phyloP scores from a whole-genome alignment of 108 stramenopile species.

The Phaeodactylum tricornutum region DNA sequence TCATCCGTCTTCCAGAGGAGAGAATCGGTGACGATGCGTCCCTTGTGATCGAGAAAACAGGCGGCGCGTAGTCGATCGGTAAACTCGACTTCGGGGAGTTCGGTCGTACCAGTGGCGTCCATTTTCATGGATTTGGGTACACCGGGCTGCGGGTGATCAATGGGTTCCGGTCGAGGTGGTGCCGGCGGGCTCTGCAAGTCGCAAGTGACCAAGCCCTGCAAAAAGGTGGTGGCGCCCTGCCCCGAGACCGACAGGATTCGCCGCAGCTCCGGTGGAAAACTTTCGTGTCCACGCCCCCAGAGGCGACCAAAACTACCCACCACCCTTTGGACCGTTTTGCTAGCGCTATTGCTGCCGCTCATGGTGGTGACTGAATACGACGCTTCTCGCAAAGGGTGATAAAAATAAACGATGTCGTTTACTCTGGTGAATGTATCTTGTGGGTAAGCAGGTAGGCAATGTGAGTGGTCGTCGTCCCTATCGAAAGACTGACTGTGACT shows the following conservation, averaged over 20 bases:
- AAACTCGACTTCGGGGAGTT: slow-evolving; percentile 31
- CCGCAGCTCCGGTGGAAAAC: slow-evolving; percentile 28
- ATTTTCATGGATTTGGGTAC: background rate
- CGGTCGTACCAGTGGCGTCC: background rate
- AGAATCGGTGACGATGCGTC: slow-evolving; percentile 74
- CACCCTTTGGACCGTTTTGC: background rate
- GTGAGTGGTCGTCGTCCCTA: too few relatives aligned
- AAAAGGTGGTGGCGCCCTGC: slow-evolving; percentile 46
- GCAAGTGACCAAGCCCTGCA: slow-evolving; percentile 71
- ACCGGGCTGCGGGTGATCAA: background rate
- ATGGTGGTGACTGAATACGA: too few relatives aligned
- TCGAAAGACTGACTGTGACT: too few relatives aligned
- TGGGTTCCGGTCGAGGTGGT: slow-evolving; percentile 23
- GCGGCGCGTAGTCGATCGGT: slow-evolving; percentile 46
- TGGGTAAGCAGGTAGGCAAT: too few relatives aligned
- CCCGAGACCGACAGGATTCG: slow-evolving; percentile 74
- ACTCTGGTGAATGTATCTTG: too few relatives aligned
- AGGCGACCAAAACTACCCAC: slow-evolving; percentile 54
- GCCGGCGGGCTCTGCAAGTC: slow-evolving; percentile 43
- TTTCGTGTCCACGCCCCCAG: slow-evolving; percentile 78
- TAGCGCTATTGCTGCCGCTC: background rate
- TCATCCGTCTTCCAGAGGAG: slow-evolving; percentile 66
- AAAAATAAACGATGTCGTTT: too few relatives aligned
- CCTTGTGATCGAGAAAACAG: slow-evolving; percentile 74
- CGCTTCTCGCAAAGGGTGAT: too few relatives aligned